Evolutionary conservation across 2,329 filamentous ascomycete species (phyloP).

Genomic region (Pezicula carpinea): DNA sequence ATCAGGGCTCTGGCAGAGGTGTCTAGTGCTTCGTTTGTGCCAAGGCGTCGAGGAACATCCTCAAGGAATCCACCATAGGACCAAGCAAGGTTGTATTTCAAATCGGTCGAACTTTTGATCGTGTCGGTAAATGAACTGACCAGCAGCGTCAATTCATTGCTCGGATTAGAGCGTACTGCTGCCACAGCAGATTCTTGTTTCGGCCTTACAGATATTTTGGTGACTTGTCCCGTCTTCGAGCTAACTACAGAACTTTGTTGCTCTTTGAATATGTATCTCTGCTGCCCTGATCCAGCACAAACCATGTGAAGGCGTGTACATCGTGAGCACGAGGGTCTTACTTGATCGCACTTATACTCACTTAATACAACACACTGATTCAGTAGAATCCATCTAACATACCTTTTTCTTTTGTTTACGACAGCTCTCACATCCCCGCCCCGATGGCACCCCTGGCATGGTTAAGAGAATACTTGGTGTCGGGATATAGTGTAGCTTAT

Average conservation of each 20-base stretch:
- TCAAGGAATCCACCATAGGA: slow-evolving; percentile 42
- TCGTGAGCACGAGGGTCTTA: slow-evolving; percentile 25
- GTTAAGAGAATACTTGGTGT: no score
- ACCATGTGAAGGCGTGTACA: slow-evolving; percentile 39
- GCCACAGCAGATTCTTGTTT: not conserved
- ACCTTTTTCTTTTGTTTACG: slow-evolving; percentile 50
- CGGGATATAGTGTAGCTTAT: no score
- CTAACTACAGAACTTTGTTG: not conserved
- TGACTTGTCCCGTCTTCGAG: not conserved
- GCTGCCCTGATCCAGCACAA: slow-evolving; percentile 42
- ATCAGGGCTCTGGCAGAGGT: slow-evolving; percentile 1
- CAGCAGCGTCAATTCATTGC: slow-evolving; percentile 29
- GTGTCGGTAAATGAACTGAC: slow-evolving; percentile 30
- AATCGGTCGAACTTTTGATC: slow-evolving; percentile 22
- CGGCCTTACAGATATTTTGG: not conserved
- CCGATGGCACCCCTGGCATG: slow-evolving; percentile 50
- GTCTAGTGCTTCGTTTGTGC: slow-evolving; percentile 37
- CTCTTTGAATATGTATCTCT: slow-evolving; percentile 46
- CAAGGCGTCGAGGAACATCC: slow-evolving; percentile 41
- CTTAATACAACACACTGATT: slow-evolving; percentile 13
- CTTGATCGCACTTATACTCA: not conserved
- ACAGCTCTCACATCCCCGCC: slow-evolving; percentile 45
- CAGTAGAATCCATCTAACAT: slow-evolving; percentile 33
- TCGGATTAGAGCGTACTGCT: slow-evolving; percentile 14
- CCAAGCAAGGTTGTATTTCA: slow-evolving; percentile 39